Conservation (phyloP, 805 yeast species). For the Candida namnaoensis region DNA sequence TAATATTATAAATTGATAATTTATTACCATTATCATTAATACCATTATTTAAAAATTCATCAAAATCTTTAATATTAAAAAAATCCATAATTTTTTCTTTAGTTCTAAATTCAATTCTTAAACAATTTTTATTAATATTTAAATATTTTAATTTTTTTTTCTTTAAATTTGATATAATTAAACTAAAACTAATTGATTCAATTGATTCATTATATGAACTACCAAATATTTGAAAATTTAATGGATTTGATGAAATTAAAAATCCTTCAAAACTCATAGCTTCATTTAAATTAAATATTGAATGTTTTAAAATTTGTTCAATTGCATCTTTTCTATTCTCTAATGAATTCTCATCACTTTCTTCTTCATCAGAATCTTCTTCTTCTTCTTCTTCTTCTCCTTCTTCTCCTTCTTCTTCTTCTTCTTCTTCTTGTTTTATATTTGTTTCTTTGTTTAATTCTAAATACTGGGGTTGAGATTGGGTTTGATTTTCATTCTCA, state of each 20-base stretch:
- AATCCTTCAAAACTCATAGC: constrained; percentile 4
- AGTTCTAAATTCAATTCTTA: constrained; percentile 7
- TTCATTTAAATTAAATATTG: background rate
- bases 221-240: constrained; percentile 4
- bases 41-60: background rate
- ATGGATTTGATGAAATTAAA: constrained; percentile 9
- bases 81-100: constrained; percentile 6
- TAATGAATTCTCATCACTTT: background rate
- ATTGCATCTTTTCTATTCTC: background rate
- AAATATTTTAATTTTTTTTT: background rate
- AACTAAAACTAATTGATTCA: constrained; percentile 6
- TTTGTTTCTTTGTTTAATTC: background rate
- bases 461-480: too few relatives aligned
- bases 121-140: constrained; percentile 8
- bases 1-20: background rate
- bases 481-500: too few relatives aligned
- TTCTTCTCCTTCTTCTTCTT: background rate
- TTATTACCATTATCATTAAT: background rate
- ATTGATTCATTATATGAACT: constrained; percentile 5
- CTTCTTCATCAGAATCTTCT: background rate
- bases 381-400: constrained; percentile 1
- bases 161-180: constrained; percentile 9
- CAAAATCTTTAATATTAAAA: constrained; percentile 4
- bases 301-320: background rate
- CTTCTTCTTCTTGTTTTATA: background rate